These are phyloP conservation scores for Cardamine resedifolia DNA, from an alignment of 345 rosid genomes.

Conservation along the genomic window DNA sequence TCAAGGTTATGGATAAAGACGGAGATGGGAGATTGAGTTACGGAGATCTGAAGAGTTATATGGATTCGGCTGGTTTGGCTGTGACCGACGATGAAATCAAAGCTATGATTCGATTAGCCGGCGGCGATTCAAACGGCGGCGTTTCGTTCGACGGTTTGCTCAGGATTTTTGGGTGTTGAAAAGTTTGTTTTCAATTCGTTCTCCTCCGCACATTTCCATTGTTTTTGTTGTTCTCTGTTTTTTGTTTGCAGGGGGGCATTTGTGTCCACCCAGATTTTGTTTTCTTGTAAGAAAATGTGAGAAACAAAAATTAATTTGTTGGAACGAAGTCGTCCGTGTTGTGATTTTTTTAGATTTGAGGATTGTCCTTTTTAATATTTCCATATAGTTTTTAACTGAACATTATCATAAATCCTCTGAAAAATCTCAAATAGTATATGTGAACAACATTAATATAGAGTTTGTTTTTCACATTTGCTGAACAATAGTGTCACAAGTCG, in stretches of 20 bases:
- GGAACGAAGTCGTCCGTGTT: not conserved
- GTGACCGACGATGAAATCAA: slow-evolving; percentile 56
- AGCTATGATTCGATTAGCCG: slow-evolving; percentile 68
- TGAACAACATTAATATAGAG: not conserved
- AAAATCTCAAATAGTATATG: not conserved
- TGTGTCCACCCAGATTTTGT: not conserved
- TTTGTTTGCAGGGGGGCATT: not conserved
- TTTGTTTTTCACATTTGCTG: not conserved
- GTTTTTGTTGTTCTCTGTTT: not conserved
- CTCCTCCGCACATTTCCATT: not conserved
- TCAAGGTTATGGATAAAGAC: slow-evolving; percentile 75
- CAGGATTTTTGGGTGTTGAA: slow-evolving; percentile 49
- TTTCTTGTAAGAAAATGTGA: not conserved
- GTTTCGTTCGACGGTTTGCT: slow-evolving; percentile 63
- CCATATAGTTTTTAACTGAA: not conserved
- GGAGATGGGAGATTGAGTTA: slow-evolving; percentile 77
- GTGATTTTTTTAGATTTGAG: not conserved
- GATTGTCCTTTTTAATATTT: not conserved
- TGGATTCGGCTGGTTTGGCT: slow-evolving; percentile 65
- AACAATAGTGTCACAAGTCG: not conserved
- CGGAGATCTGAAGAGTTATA: slow-evolving; percentile 61
- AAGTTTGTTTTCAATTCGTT: not conserved
- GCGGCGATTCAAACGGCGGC: slow-evolving; percentile 47
- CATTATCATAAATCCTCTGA: not conserved
- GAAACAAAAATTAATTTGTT: not conserved